Base-by-base conservation (phyloP, 108 stramenopile species). In the Nitzschia sp. region DNA sequence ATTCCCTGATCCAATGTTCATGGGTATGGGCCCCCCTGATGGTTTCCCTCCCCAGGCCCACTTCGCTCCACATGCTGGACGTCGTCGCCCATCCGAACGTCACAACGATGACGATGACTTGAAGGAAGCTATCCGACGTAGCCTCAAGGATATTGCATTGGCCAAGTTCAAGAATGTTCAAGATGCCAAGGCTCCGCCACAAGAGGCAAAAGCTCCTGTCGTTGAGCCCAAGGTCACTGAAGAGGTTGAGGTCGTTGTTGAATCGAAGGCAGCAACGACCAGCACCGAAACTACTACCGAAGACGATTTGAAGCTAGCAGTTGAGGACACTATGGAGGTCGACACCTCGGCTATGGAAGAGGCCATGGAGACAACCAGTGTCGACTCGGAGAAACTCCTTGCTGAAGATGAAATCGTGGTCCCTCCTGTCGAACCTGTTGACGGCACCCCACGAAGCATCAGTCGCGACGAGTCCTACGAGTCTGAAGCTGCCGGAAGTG, bases 401-500 rank as follows among this genome's bases (percentile, higher is more conserved):
- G 24, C 50, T 12, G 64, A 65, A 15, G 55, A 56, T 40, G 37
- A 41, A 25, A 57, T 20, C 15, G 65, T 57, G 41, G 53, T 57
- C 50, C 37, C 64, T 51, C 25, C 26, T 20, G 29, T 40, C 24
- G 53, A 54, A 41, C 3, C 37, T 15, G 21, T 10, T 34, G 17
- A 2, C 1, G 37, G 15, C 9, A 14, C 42, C 6, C 25, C 56
- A 7, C 34, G 17, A 25, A 24, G 22, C 6, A 44, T 38, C 44
- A 53, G 43, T 29, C 29, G 41, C 24, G 76, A 82, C 25, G 78
- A 76, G 7, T 89, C 86, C 1, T 92, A 89, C 67, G 62, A 81
- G 7, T 72, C 73, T 20, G 91, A 92, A 70, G 91, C 91, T 21
- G 76, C 71, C 20, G 91, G 88, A 11, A 83, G 66, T 66, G 86